Evolutionary conservation across 352 stramenopile species (phyloP), one percentile per base, ranked within the genome.

Genomic region (Phytopythium helicoides): DNA sequence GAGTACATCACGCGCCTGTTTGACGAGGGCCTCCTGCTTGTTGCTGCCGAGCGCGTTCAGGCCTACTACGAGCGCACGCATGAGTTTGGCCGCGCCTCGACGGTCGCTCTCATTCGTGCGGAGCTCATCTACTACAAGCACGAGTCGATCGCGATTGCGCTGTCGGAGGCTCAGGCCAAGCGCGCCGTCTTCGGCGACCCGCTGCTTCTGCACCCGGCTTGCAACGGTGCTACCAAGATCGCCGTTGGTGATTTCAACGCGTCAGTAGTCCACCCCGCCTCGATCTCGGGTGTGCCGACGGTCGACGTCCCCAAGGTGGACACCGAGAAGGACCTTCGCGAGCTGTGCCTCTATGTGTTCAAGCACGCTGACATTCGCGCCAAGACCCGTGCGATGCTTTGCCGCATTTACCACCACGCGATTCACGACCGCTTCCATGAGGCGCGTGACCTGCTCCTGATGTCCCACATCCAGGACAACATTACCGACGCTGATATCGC

Each of bases 361-460:
- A 84, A 96, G 58, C 69, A 98, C 70, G 93, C 88, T 23, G 92
- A 95, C 48, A 96, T 97, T 65, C 76, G 86, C 25, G 76, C 81
- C 60, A 97, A 97, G 74, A 98, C 92, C 31, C 85, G 95, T 33
- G 96, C 97, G n/a, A 98, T 98, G 81, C 90, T 99, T 12, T 99
- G 95, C 78, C 94, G 98, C 63, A 98, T 99, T 53, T 98, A 97
- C 67, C 92, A 99, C 76, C 90, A 98, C 68, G 95, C 97, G 19
- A 71, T 99, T 40, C 96, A 99, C 73, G 96, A 99, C 83, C 86
- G 95, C n/a, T 99, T 99, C 82, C 76, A 98, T 56, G 94, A 97
- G 53, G 97, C 97, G n/a, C 89, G 97, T 39, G 97, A 99, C 71
- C 68, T 99, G 73, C 80, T 99, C 37, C 76, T 99, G 36, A 99